Evolutionary conservation across 306 rosid species (phyloP), one percentile per base, ranked within the genome.

Genomic region (Calophaca sinica): DNA sequence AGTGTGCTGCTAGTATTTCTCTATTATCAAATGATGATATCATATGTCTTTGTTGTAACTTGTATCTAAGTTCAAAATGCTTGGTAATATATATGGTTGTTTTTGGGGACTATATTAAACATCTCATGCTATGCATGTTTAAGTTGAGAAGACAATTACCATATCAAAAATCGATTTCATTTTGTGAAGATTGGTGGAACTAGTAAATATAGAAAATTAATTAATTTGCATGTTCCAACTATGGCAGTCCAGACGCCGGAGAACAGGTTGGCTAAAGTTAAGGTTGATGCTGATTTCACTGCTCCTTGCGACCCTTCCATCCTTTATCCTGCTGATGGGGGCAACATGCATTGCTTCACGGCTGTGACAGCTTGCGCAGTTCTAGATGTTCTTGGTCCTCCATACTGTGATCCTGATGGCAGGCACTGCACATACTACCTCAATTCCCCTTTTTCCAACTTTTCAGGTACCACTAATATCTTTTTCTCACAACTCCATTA

Each of bases 371-470:
- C 98, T 0, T 94, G 98, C 42, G 98, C 97, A 0, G 89, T 94
- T 80, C 82, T 94, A 0, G 98, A 94, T 67, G 98, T 94, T 72
- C 94, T 91, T 9, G 98, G 98, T 15, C 98, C 98, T 7, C 98
- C 98, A 0, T 94, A 94, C 80, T 83, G 83, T n/a, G 94, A 94
- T 82, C 87, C 89, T 4, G 84, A 89, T 10, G 98, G 93, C n/a
- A 85, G 98, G 10, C 93, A 89, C 48, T 94, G 98, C 82, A 67
- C 88, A 3, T 94, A 94, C 83, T 94, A 87, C 79, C 84, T 46
- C 1, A 86, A 87, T 26, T 77, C 53, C 54, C 97, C 97, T 0
- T 77, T 89, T 65, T 68, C 92, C 69, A 71, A 72, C 26, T 83
- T 87, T 42, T 50, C 89, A 83, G 97, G 97, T 94, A 88, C 26